Percentiles rank a stretch among this genome's conserved stretches.
phyloP scores from a whole-genome alignment of 1,139 yeast genomes.

The Yamadazyma kanchanaburiensis region DNA sequence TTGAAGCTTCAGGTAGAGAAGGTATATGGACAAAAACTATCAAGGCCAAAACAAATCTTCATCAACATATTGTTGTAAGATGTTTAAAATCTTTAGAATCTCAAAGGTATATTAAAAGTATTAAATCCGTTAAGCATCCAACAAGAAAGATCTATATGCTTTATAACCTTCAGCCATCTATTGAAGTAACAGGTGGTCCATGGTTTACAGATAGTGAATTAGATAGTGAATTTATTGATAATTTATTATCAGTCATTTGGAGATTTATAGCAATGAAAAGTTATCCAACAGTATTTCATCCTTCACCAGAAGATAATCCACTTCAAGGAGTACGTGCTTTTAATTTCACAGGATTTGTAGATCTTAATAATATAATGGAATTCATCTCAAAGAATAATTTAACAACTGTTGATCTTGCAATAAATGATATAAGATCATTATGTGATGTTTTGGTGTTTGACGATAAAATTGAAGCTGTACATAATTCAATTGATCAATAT shows the following conservation, averaged over 20 bases:
- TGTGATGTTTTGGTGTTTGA: constrained; percentile 89
- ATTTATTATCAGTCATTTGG: constrained; percentile 83
- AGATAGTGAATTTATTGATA: constrained; percentile 90
- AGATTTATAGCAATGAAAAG: constrained; percentile 74
- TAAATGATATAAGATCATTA: constrained; percentile 71
- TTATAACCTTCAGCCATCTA: constrained; percentile 87
- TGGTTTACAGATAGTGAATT: constrained; percentile 97
- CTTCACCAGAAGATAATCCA: constrained; percentile 22
- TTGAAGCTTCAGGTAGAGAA: constrained; percentile 90
- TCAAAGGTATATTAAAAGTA: constrained; percentile 83
- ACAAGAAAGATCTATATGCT: constrained; percentile 96
- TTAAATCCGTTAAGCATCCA: constrained; percentile 92
- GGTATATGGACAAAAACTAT: constrained; percentile 96
- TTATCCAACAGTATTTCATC: constrained; percentile 65
- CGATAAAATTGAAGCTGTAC: constrained; percentile 70
- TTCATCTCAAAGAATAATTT: constrained; percentile 75
- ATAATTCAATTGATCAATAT: constrained; percentile 46
- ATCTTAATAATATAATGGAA: constrained; percentile 66
- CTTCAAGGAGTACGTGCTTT: constrained; percentile 48
- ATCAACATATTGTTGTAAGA: constrained; percentile 85
- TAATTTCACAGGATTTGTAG: constrained; percentile 61
- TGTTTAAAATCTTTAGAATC: constrained; percentile 81
- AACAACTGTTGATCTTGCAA: constrained; percentile 75
- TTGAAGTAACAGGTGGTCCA: constrained; percentile 98
- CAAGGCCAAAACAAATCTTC: constrained; percentile 86